Conservation (phyloP, 306 rosid species). For the Malus asiatica region DNA sequence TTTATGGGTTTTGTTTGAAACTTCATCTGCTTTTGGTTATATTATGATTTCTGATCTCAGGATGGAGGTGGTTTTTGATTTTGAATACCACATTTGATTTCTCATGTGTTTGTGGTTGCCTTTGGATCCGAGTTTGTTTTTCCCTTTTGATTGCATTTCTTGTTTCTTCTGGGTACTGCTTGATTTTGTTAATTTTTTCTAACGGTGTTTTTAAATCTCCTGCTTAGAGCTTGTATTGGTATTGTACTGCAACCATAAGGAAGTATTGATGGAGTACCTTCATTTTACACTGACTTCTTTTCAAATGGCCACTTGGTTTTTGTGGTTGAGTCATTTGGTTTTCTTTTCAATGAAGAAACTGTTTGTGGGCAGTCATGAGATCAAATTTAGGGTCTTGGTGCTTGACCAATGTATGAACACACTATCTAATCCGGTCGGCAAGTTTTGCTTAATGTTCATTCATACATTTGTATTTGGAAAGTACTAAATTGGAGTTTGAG, state of each 20-base stretch:
- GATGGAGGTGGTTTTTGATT: not conserved
- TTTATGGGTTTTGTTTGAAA: slow-evolving; percentile 8
- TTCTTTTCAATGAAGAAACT: not conserved
- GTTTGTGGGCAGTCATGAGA: not conserved
- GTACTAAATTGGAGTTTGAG: not conserved
- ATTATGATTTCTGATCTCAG: slow-evolving; percentile 6
- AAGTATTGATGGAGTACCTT: not conserved
- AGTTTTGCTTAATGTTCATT: not conserved
- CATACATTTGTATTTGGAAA: not conserved
- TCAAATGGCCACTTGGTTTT: not conserved
- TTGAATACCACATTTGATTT: not conserved
- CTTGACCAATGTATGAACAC: not conserved
- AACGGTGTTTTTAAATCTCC: not conserved
- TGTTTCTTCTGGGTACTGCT: not conserved
- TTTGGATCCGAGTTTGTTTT: slow-evolving; percentile 3
- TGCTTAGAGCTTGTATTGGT: not conserved
- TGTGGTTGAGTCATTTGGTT: not conserved
- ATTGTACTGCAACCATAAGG: not conserved
- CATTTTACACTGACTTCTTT: not conserved
- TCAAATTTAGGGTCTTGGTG: not conserved
- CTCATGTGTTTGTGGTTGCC: not conserved
- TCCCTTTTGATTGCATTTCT: not conserved
- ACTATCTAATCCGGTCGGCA: not conserved
- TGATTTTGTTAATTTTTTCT: not conserved
- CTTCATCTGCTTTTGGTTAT: not conserved